Evolutionary conservation across 2,329 filamentous ascomycete species (phyloP).

Genomic region (Colletotrichum gigasporum): DNA sequence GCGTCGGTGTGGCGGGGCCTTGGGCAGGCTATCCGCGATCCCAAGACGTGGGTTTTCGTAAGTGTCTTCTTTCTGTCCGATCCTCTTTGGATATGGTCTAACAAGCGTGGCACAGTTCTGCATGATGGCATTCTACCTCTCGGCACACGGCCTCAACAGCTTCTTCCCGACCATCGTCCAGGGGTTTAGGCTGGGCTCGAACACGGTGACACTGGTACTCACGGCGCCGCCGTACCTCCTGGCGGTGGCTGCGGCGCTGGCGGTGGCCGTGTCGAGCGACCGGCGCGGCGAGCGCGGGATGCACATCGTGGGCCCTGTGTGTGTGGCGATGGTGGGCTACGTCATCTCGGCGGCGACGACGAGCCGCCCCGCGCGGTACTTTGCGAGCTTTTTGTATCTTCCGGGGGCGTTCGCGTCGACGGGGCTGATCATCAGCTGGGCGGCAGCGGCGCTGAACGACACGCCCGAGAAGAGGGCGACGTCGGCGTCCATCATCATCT

Average conservation of each 20-base stretch:
- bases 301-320: slow-evolving; percentile 33
- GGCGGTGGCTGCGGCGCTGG: slow-evolving; percentile 29
- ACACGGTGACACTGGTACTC: slow-evolving; percentile 42
- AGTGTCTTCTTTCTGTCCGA: neutral
- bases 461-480: slow-evolving; percentile 49
- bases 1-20: slow-evolving; percentile 34
- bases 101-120: slow-evolving; percentile 7
- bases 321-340: slow-evolving; percentile 63
- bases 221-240: slow-evolving; percentile 40
- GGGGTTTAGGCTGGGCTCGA: slow-evolving; percentile 40
- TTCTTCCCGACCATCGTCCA: slow-evolving; percentile 43
- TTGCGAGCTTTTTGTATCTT: slow-evolving; percentile 41
- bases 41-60: slow-evolving; percentile 38
- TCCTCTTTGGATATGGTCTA: neutral
- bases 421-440: slow-evolving; percentile 46
- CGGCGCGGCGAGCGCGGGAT: slow-evolving; percentile 33
- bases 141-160: slow-evolving; percentile 36
- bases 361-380: slow-evolving; percentile 60
- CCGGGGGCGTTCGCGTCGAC: slow-evolving; percentile 38
- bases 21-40: slow-evolving; percentile 35
- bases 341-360: slow-evolving; percentile 68
- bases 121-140: slow-evolving; percentile 35
- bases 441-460: slow-evolving; percentile 41
- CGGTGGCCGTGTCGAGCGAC: slow-evolving; percentile 34
- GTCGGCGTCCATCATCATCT: slow-evolving; percentile 46